Percentiles rank a stretch among this genome's conserved stretches.
phyloP scores from a whole-genome alignment of 2,329 filamentous ascomycete species.

The Pseudogymnoascus destructans region DNA sequence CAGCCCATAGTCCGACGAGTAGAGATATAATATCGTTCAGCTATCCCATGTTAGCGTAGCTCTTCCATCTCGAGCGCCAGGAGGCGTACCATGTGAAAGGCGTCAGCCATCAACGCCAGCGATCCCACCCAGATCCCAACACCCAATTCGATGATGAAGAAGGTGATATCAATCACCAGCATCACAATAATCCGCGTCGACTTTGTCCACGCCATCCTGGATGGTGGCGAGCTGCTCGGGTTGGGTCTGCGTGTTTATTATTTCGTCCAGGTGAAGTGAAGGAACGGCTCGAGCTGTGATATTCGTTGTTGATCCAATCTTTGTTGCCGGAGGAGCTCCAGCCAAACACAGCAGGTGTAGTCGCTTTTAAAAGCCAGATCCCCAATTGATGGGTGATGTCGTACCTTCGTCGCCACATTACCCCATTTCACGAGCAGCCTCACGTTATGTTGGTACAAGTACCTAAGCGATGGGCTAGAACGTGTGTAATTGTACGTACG shows the following conservation, averaged over 20 bases:
- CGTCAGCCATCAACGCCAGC: slow-evolving; percentile 85
- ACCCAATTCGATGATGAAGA: slow-evolving; percentile 82
- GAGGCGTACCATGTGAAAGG: slow-evolving; percentile 81
- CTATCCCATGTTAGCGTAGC: slow-evolving; percentile 31
- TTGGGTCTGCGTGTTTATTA: neutral
- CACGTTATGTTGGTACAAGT: slow-evolving; percentile 1
- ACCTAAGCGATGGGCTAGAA: slow-evolving; percentile 5
- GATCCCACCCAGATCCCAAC: slow-evolving; percentile 81
- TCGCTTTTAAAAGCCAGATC: neutral
- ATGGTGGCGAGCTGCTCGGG: neutral
- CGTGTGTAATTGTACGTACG: neutral
- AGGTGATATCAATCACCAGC: slow-evolving; percentile 75
- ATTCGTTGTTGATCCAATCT: neutral
- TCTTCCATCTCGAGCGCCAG: neutral
- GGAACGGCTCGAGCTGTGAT: neutral
- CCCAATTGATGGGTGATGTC: neutral
- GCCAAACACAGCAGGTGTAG: neutral
- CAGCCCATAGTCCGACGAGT: slow-evolving; percentile 86
- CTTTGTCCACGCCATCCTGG: slow-evolving; percentile 76
- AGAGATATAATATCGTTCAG: slow-evolving; percentile 96
- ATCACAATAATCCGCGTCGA: slow-evolving; percentile 84
- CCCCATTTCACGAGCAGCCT: neutral
- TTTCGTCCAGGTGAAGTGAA: neutral
- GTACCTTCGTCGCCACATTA: neutral
- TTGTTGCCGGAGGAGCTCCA: neutral